These are phyloP conservation scores for Pyrrhoderma noxium DNA, from an alignment of 1,284 basidiomycete species.

Conservation along the genomic window DNA sequence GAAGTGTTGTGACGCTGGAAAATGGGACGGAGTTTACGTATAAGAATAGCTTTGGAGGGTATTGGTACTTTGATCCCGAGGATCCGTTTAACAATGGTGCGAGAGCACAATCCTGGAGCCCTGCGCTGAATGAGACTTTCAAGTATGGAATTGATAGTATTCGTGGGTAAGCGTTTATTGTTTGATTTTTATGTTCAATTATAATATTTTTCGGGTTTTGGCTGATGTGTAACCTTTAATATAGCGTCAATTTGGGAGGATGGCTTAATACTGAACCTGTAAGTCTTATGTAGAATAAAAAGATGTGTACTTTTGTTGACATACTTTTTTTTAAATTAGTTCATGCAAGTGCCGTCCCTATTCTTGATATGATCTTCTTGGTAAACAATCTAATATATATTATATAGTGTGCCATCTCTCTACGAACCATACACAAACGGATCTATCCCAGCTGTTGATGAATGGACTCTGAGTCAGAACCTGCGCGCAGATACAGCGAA, in stretches of 20 bases:
- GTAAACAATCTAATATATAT: background rate
- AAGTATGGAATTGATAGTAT: constrained; percentile 70
- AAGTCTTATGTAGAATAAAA: constrained; percentile 28
- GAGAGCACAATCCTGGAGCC: constrained; percentile 74
- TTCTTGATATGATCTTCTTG: background rate
- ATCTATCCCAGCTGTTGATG: constrained; percentile 60
- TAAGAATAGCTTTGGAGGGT: constrained; percentile 57
- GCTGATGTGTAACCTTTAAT: constrained; percentile 7
- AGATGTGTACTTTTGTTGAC: constrained; percentile 9
- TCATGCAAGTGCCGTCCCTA: constrained; percentile 52
- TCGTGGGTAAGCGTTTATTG: constrained; percentile 37
- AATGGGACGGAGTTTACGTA: constrained; percentile 67
- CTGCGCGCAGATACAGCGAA: constrained; percentile 59
- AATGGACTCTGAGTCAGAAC: constrained; percentile 71
- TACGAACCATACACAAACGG: constrained; percentile 70
- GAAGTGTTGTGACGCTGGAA: constrained; percentile 54
- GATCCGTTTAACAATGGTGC: constrained; percentile 81
- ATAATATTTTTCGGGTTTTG: background rate
- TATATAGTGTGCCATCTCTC: constrained; percentile 59
- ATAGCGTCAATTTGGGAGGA: constrained; percentile 82
- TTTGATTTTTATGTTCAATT: too few relatives aligned
- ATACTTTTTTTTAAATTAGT: too few relatives aligned
- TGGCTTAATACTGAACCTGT: constrained; percentile 92
- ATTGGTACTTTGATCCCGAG: constrained; percentile 59
- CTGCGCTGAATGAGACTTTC: constrained; percentile 80